phyloP scores from a whole-genome alignment of 257 asterid genomes.

The Solanum paucissectum region DNA sequence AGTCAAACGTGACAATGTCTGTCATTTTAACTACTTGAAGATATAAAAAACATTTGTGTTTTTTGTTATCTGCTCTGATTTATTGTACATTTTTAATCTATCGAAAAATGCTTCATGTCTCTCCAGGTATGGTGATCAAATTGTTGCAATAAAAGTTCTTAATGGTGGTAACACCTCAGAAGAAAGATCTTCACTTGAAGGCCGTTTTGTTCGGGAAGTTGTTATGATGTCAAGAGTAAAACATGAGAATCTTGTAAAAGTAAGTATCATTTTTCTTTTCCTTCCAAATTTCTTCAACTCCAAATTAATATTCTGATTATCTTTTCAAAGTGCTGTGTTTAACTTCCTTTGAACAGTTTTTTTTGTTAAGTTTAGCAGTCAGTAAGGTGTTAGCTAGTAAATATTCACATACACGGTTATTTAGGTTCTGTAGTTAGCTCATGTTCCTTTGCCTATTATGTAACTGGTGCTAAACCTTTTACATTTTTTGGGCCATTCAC shows the following conservation, averaged over 20 bases:
- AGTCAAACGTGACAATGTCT: not conserved
- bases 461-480: not conserved
- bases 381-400: not conserved
- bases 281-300: not conserved
- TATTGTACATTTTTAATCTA: not conserved
- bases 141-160: conserved; percentile 91
- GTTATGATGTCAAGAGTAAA: conserved; percentile 88
- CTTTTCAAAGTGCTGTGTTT: not conserved
- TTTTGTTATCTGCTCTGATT: not conserved
- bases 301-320: not conserved
- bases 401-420: not conserved
- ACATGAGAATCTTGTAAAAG: conserved; percentile 95
- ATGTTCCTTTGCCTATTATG: not conserved
- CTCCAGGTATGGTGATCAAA: conserved; percentile 68
- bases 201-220: conserved; percentile 85
- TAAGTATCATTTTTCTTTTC: conserved; percentile 7
- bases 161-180: conserved; percentile 58
- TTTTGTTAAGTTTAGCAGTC: not conserved
- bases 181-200: conserved; percentile 65
- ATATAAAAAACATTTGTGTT: not conserved
- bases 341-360: not conserved
- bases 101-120: not conserved
- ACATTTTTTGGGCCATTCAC: not conserved
- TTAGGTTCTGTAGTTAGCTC: not conserved
- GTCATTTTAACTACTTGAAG: not conserved